These are phyloP conservation scores for Sarocladium brachiariae DNA, from an alignment of 2,329 filamentous ascomycete species.

Conservation along the genomic window DNA sequence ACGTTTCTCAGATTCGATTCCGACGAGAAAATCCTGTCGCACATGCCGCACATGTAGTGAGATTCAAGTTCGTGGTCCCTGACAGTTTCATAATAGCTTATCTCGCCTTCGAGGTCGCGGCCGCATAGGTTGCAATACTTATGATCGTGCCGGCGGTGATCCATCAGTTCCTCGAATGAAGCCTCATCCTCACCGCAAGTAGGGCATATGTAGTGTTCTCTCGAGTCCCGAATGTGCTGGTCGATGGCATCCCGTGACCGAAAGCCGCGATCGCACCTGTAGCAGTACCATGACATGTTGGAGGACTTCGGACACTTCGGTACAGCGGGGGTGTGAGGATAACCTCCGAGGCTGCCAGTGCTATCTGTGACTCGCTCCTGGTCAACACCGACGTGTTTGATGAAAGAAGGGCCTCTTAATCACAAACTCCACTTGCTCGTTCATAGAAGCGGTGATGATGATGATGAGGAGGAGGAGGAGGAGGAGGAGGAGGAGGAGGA, in stretches of 20 bases:
- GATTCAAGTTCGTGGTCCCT: background rate
- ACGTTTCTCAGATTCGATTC: background rate
- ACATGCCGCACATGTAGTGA: background rate
- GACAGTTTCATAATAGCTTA: background rate
- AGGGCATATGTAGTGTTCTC: background rate
- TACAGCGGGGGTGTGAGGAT: no score
- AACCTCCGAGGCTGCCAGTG: no score
- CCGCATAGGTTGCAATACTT: background rate
- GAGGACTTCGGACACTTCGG: background rate
- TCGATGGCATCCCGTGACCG: background rate
- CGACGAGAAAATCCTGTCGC: background rate
- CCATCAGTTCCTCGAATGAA: constrained; percentile 10
- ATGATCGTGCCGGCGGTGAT: constrained; percentile 4
- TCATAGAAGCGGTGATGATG: no score
- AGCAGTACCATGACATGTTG: background rate
- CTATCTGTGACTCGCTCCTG: no score
- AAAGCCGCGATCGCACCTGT: background rate
- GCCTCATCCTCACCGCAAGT: background rate
- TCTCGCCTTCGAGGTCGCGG: background rate
- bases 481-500: no score
- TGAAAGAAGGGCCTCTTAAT: no score
- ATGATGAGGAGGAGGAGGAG: no score
- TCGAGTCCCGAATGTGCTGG: background rate
- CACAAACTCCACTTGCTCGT: no score
- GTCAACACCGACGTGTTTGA: no score